These are phyloP conservation scores for Paramecium pentaurelia DNA, from an alignment of 73 alveolate genomes.

Conservation along the genomic window DNA sequence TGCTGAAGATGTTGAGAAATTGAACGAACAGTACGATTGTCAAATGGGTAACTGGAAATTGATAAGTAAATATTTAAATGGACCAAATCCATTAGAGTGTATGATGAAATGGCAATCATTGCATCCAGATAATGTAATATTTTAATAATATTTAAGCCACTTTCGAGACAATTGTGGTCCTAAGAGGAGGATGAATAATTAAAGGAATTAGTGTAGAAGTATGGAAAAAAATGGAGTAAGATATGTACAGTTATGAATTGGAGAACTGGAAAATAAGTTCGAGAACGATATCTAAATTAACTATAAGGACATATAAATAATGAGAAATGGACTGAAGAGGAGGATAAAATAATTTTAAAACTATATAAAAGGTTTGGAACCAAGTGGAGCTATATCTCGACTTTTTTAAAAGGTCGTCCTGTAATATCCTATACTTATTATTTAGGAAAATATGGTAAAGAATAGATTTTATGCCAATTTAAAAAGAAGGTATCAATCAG, in stretches of 20 bases:
- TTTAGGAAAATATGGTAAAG: conserved; percentile 14
- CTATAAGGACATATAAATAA: background rate
- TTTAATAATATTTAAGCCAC: background rate
- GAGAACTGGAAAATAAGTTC: conserved; percentile 46
- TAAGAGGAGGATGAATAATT: conserved; percentile 13
- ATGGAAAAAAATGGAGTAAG: conserved; percentile 38
- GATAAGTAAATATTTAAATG: background rate
- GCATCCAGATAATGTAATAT: conserved; percentile 29
- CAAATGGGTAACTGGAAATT: background rate
- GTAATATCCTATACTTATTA: background rate
- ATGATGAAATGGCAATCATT: background rate
- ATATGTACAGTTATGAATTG: conserved; percentile 45
- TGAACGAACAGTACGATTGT: background rate
- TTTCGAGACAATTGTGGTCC: background rate
- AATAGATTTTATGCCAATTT: conserved; percentile 20
- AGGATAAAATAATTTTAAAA: conserved; percentile 6
- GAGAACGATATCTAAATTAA: conserved; percentile 35
- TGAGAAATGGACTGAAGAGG: conserved; percentile 40
- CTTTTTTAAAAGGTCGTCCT: conserved; percentile 27
- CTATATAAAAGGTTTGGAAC: conserved; percentile 42
- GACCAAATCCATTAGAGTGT: conserved; percentile 23
- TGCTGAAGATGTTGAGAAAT: background rate
- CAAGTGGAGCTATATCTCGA: conserved; percentile 44
- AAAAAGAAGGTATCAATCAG: background rate
- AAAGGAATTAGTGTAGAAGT: conserved; percentile 2